These are phyloP conservation scores for Solanum hybrid DNA, from an alignment of 305 asterid genomes.

Conservation along the genomic window DNA sequence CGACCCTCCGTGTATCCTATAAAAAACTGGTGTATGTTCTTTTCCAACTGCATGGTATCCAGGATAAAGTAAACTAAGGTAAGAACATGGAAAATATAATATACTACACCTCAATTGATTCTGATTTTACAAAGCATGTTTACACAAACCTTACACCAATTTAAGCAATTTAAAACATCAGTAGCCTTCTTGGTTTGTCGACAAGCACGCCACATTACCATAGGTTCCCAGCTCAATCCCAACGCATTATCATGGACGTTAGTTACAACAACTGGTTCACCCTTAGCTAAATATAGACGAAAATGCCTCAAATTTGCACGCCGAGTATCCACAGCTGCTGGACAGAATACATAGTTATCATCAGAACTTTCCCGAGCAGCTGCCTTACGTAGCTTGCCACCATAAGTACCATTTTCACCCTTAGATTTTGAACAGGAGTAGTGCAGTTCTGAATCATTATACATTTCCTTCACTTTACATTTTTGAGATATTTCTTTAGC, in stretches of 20 bases:
- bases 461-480: constrained; percentile 10
- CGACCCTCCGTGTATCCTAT: constrained; percentile 51
- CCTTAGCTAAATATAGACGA: constrained; percentile 52
- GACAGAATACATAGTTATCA: constrained; percentile 52
- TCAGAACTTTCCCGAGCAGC: constrained; percentile 33
- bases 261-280: constrained; percentile 60
- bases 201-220: constrained; percentile 82
- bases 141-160: constrained; percentile 40
- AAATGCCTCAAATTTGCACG: constrained; percentile 45
- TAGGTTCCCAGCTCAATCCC: constrained; percentile 84
- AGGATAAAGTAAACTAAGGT: background rate
- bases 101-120: background rate
- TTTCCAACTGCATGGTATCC: constrained; percentile 48
- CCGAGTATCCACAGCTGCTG: constrained; percentile 34
- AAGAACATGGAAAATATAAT: background rate
- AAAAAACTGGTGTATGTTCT: constrained; percentile 58
- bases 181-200: constrained; percentile 39
- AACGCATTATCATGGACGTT: constrained; percentile 38
- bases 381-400: constrained; percentile 27
- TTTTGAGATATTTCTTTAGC: constrained; percentile 28
- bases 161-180: constrained; percentile 53
- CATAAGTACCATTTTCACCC: constrained; percentile 13
- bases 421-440: constrained; percentile 30
- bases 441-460: constrained; percentile 11
- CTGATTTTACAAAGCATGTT: background rate